Conservation (phyloP, 2,329 filamentous ascomycete species). For the Colletotrichum tamarilloi region DNA sequence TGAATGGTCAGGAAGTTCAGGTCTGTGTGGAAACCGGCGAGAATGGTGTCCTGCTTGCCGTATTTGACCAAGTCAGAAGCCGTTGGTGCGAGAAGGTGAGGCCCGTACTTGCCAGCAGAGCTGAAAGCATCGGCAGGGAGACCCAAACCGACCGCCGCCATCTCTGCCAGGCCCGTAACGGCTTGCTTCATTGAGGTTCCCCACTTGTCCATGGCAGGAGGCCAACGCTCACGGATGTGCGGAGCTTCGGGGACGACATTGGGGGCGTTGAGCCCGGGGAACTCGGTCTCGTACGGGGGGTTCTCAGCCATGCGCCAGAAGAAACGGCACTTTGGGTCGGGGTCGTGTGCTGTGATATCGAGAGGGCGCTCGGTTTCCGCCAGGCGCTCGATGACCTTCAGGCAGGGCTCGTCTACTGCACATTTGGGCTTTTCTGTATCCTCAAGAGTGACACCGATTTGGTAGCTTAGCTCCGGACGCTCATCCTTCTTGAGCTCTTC, state of each 20-base stretch:
- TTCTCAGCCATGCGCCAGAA: slow-evolving; percentile 70
- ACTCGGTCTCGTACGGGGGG: slow-evolving; percentile 65
- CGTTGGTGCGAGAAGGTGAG: slow-evolving; percentile 70
- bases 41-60: slow-evolving; percentile 65
- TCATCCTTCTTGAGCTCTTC: slow-evolving; percentile 60
- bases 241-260: slow-evolving; percentile 65
- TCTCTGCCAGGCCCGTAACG: slow-evolving; percentile 67
- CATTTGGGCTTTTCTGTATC: slow-evolving; percentile 74
- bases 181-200: slow-evolving; percentile 70
- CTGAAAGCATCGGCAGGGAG: slow-evolving; percentile 64
- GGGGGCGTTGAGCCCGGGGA: slow-evolving; percentile 64
- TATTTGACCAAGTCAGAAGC: slow-evolving; percentile 68
- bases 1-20: slow-evolving; percentile 75
- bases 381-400: slow-evolving; percentile 66
- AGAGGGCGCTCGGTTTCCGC: slow-evolving; percentile 66
- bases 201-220: slow-evolving; percentile 66
- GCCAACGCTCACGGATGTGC: slow-evolving; percentile 62
- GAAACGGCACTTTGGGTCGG: slow-evolving; percentile 72
- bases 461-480: slow-evolving; percentile 68
- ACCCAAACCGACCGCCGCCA: slow-evolving; percentile 67
- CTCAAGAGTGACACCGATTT: slow-evolving; percentile 71
- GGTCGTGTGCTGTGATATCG: slow-evolving; percentile 65
- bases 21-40: slow-evolving; percentile 73
- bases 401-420: slow-evolving; percentile 70
- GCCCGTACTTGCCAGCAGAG: slow-evolving; percentile 67